A percentile compares a stretch with the other conserved stretches of the same genome.
These are phyloP conservation scores for Russula emetica DNA, from an alignment of 768 basidiomycete species.

Conservation along the genomic window DNA sequence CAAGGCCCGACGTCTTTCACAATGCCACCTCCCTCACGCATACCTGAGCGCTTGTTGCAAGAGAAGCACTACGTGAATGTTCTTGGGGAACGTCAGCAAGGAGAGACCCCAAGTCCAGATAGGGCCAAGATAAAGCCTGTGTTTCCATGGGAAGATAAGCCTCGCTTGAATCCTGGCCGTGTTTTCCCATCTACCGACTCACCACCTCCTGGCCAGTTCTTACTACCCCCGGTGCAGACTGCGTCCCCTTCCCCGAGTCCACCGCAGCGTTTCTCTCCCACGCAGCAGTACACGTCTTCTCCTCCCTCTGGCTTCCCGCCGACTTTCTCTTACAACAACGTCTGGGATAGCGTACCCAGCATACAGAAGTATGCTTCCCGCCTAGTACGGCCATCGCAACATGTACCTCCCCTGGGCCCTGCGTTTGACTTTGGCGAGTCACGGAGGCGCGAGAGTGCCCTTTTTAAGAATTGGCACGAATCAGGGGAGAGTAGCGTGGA, in stretches of 20 bases:
- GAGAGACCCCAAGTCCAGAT: constrained; percentile 56
- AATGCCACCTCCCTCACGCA: constrained; percentile 54
- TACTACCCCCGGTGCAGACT: constrained; percentile 5
- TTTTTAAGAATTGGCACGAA: constrained; percentile 46
- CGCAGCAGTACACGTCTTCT: constrained; percentile 33
- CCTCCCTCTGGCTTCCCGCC: constrained; percentile 48
- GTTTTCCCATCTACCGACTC: constrained; percentile 48
- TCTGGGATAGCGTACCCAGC: constrained; percentile 79
- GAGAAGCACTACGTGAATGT: constrained; percentile 74
- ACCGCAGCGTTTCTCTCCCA: constrained; percentile 18
- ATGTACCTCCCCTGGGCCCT: constrained; percentile 43
- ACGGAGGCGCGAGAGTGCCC: constrained; percentile 35
- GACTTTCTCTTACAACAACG: constrained; percentile 66
- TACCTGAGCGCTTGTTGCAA: constrained; percentile 61
- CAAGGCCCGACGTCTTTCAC: constrained; percentile 49
- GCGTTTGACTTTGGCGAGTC: constrained; percentile 44
- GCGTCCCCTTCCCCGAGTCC: constrained; percentile 30
- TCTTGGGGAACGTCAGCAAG: constrained; percentile 41
- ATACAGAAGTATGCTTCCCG: constrained; percentile 72
- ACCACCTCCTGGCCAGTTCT: constrained; percentile 29
- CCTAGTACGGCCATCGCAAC: constrained; percentile 48
- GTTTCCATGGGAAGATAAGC: constrained; percentile 94
- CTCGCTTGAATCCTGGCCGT: constrained; percentile 60
- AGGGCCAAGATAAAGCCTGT: constrained; percentile 65
- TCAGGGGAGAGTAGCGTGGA: constrained; percentile 71